These are phyloP conservation scores for Pilasporangium apinafurcum DNA, from an alignment of 352 stramenopile species.

Conservation along the genomic window DNA sequence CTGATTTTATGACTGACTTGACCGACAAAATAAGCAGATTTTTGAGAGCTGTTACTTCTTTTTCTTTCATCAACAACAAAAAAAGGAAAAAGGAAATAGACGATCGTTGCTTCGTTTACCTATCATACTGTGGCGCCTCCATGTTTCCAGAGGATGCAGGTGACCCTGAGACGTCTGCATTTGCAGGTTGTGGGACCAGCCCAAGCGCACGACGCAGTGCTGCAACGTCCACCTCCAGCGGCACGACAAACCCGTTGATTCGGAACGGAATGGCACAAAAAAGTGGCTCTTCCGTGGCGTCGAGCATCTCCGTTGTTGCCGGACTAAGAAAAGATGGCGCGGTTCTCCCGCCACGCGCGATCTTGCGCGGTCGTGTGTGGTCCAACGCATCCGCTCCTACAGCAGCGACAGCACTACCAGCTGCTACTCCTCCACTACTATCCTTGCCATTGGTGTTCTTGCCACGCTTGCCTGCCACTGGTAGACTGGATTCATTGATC, in stretches of 20 bases:
- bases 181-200: conserved; percentile 12
- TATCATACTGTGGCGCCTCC: conserved; percentile 4
- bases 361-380: conserved; percentile 48
- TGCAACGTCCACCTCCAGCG: conserved; percentile 60
- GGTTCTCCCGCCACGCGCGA: conserved; percentile 18
- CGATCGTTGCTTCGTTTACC: too few species aligned
- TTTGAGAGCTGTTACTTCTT: too few species aligned
- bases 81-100: too few species aligned
- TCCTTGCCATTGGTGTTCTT: conserved; percentile 19
- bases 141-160: conserved; percentile 1
- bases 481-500: conserved; percentile 9
- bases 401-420: too few species aligned
- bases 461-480: conserved; percentile 1
- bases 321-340: neutral
- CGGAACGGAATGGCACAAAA: conserved; percentile 64
- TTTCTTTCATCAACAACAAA: too few species aligned
- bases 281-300: conserved; percentile 28
- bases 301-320: conserved; percentile 10
- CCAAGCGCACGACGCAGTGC: conserved; percentile 45
- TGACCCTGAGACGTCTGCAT: conserved; percentile 3
- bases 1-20: too few species aligned
- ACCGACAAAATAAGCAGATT: too few species aligned
- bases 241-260: conserved; percentile 69
- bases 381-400: too few species aligned
- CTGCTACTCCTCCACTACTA: conserved; percentile 13